Evolutionary conservation across 2,329 filamentous ascomycete genomes (phyloP), one percentile per base, ranked within the genome.

Genomic region (Cercospora sp.): DNA sequence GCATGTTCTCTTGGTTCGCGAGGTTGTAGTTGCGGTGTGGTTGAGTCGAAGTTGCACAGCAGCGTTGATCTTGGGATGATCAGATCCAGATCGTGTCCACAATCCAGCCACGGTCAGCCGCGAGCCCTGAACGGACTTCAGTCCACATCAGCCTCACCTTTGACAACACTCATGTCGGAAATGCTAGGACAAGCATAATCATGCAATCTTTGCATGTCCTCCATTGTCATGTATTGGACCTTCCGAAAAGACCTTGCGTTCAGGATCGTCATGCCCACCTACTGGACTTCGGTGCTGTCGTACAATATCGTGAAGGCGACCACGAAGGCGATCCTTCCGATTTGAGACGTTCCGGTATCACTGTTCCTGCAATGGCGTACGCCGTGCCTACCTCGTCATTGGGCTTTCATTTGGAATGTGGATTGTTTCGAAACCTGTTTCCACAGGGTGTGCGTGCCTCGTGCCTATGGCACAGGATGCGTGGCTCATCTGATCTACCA

Each of bases 11-110:
- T 30, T 33, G 26, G 53, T 12, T 58, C 16, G 23, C 53, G 53
- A 30, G 53, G 31, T 58, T 26, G 12, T n/a, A 28, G 13, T 8
- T 58, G 45, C 53, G 53, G n/a, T 58, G 26, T n/a, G 30, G 53
- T 58, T 28, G 31, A 58, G 16, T 58, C 5, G 26, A 16, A 31
- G 26, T 58, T 31, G 53, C 26, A 58, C 53, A 58, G 13, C 53
- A 58, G 53, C 26, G 13, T 20, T 58, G 53, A 58, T 31, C 53
- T 30, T 58, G 26, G 30, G 53, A 58, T 16, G 26, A 58, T 58
- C 26, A 58, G 53, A 33, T 58, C 53, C 53, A 58, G 53, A 58
- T 58, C 53, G 26, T n/a, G 26, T 58, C 53, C 30, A 30, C 30
- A 16, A 30, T 30, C 9, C 53, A 58, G 53, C 53, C 30, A 33